Evolutionary conservation across 768 basidiomycete species (phyloP).

Genomic region (Clitopilus hobsonii): DNA sequence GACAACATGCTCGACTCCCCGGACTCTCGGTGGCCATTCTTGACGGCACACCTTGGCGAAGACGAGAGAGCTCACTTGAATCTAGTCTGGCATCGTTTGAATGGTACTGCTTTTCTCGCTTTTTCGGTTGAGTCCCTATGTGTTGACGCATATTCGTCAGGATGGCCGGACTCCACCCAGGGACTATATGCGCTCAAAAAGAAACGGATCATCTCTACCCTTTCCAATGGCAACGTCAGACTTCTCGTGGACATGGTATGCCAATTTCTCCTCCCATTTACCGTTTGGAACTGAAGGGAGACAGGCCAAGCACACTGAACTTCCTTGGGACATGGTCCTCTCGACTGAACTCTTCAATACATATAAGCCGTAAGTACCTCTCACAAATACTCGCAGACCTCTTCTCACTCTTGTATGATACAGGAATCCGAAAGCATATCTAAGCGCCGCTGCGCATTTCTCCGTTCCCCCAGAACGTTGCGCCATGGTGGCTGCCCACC

Average conservation of each 20-base stretch:
- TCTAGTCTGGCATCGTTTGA: conserved; percentile 53
- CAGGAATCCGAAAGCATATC: conserved; percentile 52
- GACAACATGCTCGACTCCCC: conserved; percentile 44
- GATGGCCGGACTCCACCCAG: conserved; percentile 50
- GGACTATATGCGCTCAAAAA: conserved; percentile 51
- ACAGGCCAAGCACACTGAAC: conserved; percentile 59
- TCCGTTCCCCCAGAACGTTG: conserved; percentile 41
- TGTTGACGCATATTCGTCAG: conserved; percentile 30
- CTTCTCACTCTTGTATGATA: too few relatives aligned
- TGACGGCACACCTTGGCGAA: conserved; percentile 33
- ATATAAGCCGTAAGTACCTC: conserved; percentile 60
- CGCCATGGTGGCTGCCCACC: conserved; percentile 66
- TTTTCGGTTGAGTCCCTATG: too few relatives aligned
- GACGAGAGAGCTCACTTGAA: conserved; percentile 39
- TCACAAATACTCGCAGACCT: too few relatives aligned
- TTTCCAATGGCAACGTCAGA: conserved; percentile 66
- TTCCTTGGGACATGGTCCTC: conserved; percentile 64
- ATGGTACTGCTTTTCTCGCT: conserved; percentile 27
- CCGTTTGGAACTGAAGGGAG: too few relatives aligned
- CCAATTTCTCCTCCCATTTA: too few relatives aligned
- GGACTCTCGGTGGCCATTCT: conserved; percentile 29
- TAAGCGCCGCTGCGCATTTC: conserved; percentile 44
- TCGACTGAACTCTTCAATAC: conserved; percentile 56
- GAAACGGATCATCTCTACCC: conserved; percentile 40
- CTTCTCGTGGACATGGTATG: conserved; percentile 58